Evolutionary conservation across 805 yeast genomes (phyloP).

Genomic region (Ogataea trehalophila): DNA sequence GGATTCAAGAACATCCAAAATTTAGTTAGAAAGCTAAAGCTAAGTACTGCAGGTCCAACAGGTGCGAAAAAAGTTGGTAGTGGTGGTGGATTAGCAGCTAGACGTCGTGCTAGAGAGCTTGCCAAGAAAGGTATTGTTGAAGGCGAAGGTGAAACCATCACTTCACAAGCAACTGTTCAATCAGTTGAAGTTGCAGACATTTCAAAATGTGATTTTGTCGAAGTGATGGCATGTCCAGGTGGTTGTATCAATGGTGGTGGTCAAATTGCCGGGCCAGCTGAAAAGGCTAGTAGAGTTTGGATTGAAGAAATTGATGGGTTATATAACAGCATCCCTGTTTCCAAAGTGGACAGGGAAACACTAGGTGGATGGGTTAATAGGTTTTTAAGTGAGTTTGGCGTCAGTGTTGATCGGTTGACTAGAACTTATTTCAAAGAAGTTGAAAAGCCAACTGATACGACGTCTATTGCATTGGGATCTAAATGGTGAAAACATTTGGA

Average conservation of each 20-base stretch:
- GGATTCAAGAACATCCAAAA: conserved; percentile 96
- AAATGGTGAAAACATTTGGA: conserved; percentile 40
- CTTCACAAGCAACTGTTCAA: not conserved
- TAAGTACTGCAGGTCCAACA: conserved; percentile 14
- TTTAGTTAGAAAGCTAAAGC: conserved; percentile 75
- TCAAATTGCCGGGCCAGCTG: conserved; percentile 52
- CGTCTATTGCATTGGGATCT: conserved; percentile 46
- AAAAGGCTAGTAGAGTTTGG: conserved; percentile 38
- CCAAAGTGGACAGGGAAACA: not conserved
- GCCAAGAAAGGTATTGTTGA: conserved; percentile 13
- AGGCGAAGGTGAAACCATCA: not conserved
- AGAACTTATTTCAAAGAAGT: conserved; percentile 46
- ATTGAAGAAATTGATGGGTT: conserved; percentile 31
- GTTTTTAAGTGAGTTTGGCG: conserved; percentile 29
- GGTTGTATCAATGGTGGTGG: conserved; percentile 99
- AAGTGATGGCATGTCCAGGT: conserved; percentile 97
- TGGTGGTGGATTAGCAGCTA: conserved; percentile 34
- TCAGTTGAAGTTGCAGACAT: conserved; percentile 49
- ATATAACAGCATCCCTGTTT: conserved; percentile 32
- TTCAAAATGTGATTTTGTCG: conserved; percentile 70
- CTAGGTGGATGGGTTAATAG: conserved; percentile 30
- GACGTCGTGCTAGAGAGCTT: conserved; percentile 38
- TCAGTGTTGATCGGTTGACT: conserved; percentile 35
- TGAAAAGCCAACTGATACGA: conserved; percentile 46
- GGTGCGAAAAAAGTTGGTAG: not conserved